Evolutionary conservation across 2,329 filamentous ascomycete genomes (phyloP).

Genomic region (Aspergillus texensis): DNA sequence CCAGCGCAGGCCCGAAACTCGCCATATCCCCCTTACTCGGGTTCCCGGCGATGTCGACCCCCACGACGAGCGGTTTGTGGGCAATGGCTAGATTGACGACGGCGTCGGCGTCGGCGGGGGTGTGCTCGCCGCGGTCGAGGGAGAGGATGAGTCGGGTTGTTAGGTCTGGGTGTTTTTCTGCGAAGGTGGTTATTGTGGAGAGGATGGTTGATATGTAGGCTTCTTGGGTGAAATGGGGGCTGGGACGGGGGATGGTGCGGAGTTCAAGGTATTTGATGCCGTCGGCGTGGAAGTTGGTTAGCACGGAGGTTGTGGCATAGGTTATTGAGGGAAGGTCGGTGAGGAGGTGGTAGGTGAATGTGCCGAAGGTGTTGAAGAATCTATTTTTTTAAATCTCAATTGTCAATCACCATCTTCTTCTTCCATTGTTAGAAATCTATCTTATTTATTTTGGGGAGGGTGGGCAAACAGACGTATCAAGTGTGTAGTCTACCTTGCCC

Average conservation of each 20-base stretch:
- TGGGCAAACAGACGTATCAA: conserved; percentile 64
- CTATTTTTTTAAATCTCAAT: conserved; percentile 40
- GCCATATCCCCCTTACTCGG: conserved; percentile 65
- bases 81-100: conserved; percentile 65
- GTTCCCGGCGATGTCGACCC: conserved; percentile 78
- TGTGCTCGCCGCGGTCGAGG: conserved; percentile 68
- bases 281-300: conserved; percentile 68
- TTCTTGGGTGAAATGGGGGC: conserved; percentile 61
- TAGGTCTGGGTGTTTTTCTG: conserved; percentile 50
- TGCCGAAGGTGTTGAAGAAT: conserved; percentile 78
- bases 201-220: conserved; percentile 70
- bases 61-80: conserved; percentile 64
- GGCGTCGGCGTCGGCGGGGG: conserved; percentile 60
- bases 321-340: conserved; percentile 62
- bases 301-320: conserved; percentile 66
- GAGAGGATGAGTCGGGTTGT: conserved; percentile 71
- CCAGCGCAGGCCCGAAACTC: conserved; percentile 63
- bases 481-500: conserved; percentile 71
- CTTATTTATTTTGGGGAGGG: conserved; percentile 52
- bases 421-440: not conserved
- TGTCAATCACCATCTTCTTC: too few relatives aligned
- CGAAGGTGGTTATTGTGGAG: conserved; percentile 59
- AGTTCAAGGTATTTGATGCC: conserved; percentile 79
- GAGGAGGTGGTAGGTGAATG: conserved; percentile 77
- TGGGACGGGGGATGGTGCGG: conserved; percentile 73